These are phyloP conservation scores for Hamamelis virginiana DNA, from an alignment of 164 flowering plant species.

Conservation along the genomic window DNA sequence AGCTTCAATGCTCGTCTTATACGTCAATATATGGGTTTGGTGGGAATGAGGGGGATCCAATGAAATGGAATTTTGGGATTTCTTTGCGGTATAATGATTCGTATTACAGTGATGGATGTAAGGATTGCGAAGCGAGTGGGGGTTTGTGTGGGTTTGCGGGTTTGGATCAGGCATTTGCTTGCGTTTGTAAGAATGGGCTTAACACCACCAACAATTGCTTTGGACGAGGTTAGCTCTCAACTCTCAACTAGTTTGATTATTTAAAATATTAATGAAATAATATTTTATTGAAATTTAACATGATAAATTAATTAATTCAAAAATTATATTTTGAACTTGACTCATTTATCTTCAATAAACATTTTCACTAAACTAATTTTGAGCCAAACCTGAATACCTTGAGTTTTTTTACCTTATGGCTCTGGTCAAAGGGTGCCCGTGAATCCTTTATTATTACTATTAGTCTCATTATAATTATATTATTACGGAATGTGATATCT, in stretches of 20 bases:
- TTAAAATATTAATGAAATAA: too few relatives aligned
- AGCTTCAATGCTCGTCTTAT: slow-evolving; percentile 70
- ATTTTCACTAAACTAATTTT: too few relatives aligned
- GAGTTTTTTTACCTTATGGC: too few relatives aligned
- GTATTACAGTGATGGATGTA: slow-evolving; percentile 30
- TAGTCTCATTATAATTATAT: background rate
- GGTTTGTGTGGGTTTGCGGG: slow-evolving; percentile 58
- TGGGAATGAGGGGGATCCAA: slow-evolving; percentile 50
- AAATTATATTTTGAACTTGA: too few relatives aligned
- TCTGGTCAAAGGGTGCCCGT: background rate
- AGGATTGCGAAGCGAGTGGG: slow-evolving; percentile 52
- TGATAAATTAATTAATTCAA: too few relatives aligned
- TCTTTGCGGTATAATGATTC: slow-evolving; percentile 45
- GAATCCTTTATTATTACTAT: background rate
- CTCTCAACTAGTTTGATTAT: too few relatives aligned
- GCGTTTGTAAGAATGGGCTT: slow-evolving; percentile 48
- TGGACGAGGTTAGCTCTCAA: slow-evolving; percentile 44
- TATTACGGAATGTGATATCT: too few relatives aligned
- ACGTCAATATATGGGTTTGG: slow-evolving; percentile 56
- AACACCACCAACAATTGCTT: slow-evolving; percentile 53
- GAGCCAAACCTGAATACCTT: too few relatives aligned
- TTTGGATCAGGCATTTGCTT: slow-evolving; percentile 39
- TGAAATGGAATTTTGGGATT: slow-evolving; percentile 58
- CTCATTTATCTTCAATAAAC: too few relatives aligned
- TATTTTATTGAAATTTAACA: too few relatives aligned